Percentiles rank a stretch among this genome's conserved stretches.
These are phyloP conservation scores for Xylaria sp. DNA, from an alignment of 2,329 filamentous ascomycete genomes.

Conservation along the genomic window DNA sequence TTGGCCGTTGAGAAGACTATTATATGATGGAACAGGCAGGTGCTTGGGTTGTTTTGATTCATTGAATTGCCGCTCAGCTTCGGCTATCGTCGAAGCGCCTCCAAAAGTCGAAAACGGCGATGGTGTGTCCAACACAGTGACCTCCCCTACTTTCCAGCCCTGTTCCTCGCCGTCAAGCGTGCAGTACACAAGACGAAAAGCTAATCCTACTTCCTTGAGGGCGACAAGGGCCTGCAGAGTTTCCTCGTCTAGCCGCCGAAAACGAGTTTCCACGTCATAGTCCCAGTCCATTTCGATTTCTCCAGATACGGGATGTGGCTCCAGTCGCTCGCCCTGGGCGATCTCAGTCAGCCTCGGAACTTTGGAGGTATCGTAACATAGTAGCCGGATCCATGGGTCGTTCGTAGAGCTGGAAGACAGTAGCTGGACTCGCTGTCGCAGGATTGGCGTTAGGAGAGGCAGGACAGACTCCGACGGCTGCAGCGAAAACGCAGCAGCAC, in stretches of 20 bases:
- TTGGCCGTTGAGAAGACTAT: conserved; percentile 32
- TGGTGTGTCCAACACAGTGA: conserved; percentile 68
- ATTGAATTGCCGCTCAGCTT: conserved; percentile 69
- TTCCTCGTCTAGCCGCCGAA: conserved; percentile 77
- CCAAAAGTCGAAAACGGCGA: conserved; percentile 66
- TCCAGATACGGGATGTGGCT: conserved; percentile 84
- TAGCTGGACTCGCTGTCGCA: conserved; percentile 73
- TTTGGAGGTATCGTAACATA: conserved; percentile 73
- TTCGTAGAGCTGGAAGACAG: conserved; percentile 65
- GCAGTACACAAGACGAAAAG: conserved; percentile 77
- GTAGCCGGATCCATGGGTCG: conserved; percentile 78
- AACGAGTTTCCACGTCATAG: conserved; percentile 70
- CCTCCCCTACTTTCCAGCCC: conserved; percentile 79
- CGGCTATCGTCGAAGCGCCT: conserved; percentile 62
- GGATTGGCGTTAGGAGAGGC: conserved; percentile 71
- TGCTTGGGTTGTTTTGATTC: conserved; percentile 48
- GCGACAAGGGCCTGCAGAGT: conserved; percentile 76
- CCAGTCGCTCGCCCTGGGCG: conserved; percentile 71
- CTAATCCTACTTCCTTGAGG: conserved; percentile 69
- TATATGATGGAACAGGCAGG: conserved; percentile 27
- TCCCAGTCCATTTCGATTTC: conserved; percentile 81
- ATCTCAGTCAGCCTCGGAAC: conserved; percentile 69
- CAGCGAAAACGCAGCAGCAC: conserved; percentile 67
- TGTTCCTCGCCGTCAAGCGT: conserved; percentile 71
- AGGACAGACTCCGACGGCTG: conserved; percentile 67